Conservation (phyloP, 371 early-diverging fungal genomes). For the Phascolomyces articulosus region DNA sequence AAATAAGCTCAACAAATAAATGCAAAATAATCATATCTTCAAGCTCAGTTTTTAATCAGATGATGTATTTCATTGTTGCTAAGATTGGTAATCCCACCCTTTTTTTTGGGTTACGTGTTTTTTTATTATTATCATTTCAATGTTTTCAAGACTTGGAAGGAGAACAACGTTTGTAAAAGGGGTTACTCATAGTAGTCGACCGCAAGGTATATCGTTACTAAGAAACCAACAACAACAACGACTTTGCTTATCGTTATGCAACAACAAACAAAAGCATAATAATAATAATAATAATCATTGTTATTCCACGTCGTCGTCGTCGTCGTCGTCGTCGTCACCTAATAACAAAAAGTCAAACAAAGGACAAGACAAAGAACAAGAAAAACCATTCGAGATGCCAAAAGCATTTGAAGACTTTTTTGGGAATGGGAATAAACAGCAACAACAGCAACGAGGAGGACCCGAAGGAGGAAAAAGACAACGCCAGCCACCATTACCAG, state of each 20-base stretch:
- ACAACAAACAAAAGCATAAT: neutral
- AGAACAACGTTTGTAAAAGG: neutral
- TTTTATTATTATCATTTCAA: neutral
- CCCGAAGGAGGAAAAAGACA: neutral
- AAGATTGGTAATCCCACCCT: too few relatives aligned
- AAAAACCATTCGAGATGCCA: conserved; percentile 25
- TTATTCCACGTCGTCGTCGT: neutral
- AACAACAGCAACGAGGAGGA: neutral
- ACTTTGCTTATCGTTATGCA: too few relatives aligned
- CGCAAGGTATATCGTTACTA: neutral
- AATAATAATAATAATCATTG: too few relatives aligned
- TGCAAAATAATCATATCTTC: too few relatives aligned
- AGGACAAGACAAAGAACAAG: conserved; percentile 12
- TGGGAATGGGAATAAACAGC: conserved; percentile 22
- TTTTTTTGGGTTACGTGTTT: neutral
- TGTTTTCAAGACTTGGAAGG: neutral
- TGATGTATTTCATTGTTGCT: too few relatives aligned
- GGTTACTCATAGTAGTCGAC: neutral
- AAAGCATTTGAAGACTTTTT: conserved; percentile 51
- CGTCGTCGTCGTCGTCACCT: too few relatives aligned
- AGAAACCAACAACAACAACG: neutral
- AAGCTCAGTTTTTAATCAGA: neutral
- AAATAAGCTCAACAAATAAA: too few relatives aligned
- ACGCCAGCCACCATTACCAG: neutral
- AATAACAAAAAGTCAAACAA: neutral